Evolutionary conservation across 139 green algal species (phyloP), one percentile per base, ranked within the genome.

Genomic region (Closterium sp.): DNA sequence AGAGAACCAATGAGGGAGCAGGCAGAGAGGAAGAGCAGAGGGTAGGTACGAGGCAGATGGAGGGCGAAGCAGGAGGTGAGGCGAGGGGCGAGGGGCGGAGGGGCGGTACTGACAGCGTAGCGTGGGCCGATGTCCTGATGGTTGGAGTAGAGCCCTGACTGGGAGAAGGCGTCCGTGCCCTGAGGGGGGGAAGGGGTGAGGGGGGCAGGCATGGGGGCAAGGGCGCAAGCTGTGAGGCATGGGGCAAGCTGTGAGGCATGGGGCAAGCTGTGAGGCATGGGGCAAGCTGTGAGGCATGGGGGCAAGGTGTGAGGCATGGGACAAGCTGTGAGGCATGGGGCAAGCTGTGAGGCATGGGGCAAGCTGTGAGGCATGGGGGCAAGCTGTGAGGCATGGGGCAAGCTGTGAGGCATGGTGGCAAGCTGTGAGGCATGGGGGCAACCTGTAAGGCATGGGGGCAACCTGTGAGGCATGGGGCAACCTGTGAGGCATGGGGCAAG

Each of bases 71-170:
- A 86, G 31, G 83, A 31, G 83, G 31, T 12, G 25, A 86, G 4
- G 83, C 21, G 21, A 86, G 83, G 83, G 21, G 30, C 8, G 31
- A 86, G n/a, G 16, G 30, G 81, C 30, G 31, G 19, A 33, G 83
- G 25, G 83, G 83, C 30, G 33, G 66, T 19, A 84, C 34, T 92
- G 36, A 93, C 91, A 12, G 97, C 95, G 88, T 99, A 99, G 28
- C 96, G 94, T 1, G 98, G 98, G 4, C 96, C 98, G 84, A 99
- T 99, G 93, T 99, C 98, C 91, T 98, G 96, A 91, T 99, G 98
- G 95, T 99, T 99, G 88, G 95, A 97, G 94, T 99, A 99, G 33
- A 99, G 96, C 7, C 98, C 98, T 2, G 96, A 97, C 92, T 99
- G 97, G 2, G 95, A 97, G 95, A 99, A 99, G 55, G 98, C 97